These are phyloP conservation scores for Gloeophyllum trabeum DNA, from an alignment of 768 basidiomycete genomes.

Conservation along the genomic window DNA sequence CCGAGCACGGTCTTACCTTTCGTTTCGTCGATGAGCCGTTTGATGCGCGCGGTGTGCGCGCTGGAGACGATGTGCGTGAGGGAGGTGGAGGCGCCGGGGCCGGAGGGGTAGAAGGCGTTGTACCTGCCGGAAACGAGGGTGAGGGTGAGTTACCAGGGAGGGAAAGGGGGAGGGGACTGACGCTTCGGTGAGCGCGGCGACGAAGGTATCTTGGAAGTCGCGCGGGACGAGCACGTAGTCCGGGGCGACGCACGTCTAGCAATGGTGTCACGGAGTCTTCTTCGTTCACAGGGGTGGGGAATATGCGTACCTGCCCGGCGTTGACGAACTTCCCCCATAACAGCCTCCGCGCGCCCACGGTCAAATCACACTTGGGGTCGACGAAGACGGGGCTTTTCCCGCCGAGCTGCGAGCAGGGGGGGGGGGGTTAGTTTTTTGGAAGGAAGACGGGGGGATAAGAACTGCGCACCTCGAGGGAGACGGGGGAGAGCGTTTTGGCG, in stretches of 20 bases:
- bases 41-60: conserved; percentile 47
- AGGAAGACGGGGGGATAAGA: neutral
- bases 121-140: conserved; percentile 29
- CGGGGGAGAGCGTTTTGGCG: conserved; percentile 64
- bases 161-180: conserved; percentile 15
- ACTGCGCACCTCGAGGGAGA: conserved; percentile 38
- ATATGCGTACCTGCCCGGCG: conserved; percentile 35
- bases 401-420: conserved; percentile 31
- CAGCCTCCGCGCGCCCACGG: conserved; percentile 55
- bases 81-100: conserved; percentile 29
- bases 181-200: conserved; percentile 30
- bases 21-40: conserved; percentile 50
- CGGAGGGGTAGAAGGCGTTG: conserved; percentile 42
- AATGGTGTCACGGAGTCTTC: neutral
- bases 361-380: conserved; percentile 57
- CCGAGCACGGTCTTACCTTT: conserved; percentile 57
- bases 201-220: conserved; percentile 24
- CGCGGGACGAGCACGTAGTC: conserved; percentile 40
- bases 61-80: conserved; percentile 41
- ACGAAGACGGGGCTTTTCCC: conserved; percentile 72
- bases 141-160: neutral
- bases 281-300: neutral
- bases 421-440: neutral
- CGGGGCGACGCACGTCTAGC: conserved; percentile 55
- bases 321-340: conserved; percentile 76